Evolutionary conservation across 2,329 filamentous ascomycete species (phyloP).

Genomic region (Trichothecium roseum): DNA sequence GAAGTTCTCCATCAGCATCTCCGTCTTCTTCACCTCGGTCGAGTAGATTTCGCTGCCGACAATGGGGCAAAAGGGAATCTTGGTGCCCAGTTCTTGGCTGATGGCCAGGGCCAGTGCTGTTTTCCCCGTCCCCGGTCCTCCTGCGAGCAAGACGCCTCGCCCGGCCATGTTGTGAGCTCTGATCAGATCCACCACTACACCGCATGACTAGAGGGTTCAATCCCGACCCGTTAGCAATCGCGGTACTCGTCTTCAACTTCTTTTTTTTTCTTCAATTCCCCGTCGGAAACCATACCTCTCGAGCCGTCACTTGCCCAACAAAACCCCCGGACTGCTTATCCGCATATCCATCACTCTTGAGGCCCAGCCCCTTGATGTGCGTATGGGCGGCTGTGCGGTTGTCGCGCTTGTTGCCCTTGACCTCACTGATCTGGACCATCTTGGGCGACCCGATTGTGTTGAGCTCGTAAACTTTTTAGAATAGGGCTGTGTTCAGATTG

Average conservation of each 20-base stretch:
- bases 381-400: conserved; percentile 95
- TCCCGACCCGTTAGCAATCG: background rate
- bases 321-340: conserved; percentile 75
- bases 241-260: background rate
- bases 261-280: background rate
- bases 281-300: conserved; percentile 55
- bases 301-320: conserved; percentile 75
- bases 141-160: conserved; percentile 82
- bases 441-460: conserved; percentile 15
- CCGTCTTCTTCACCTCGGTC: conserved; percentile 98
- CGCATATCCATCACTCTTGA: conserved; percentile 76
- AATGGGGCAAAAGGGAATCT: conserved; percentile 97
- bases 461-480: background rate
- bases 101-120: conserved; percentile 92
- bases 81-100: conserved; percentile 92
- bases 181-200: conserved; percentile 92
- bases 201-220: conserved; percentile 61
- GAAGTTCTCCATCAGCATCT: conserved; percentile 99
- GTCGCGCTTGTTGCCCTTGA: conserved; percentile 89
- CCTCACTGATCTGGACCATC: conserved; percentile 88
- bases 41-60: conserved; percentile 98
- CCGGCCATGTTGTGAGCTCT: conserved; percentile 96
- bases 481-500: background rate
- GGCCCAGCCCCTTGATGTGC: conserved; percentile 90
- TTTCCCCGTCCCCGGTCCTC: conserved; percentile 93